These are phyloP conservation scores for Synchytrium microbalum DNA, from an alignment of 371 early-diverging fungal genomes.

Conservation along the genomic window DNA sequence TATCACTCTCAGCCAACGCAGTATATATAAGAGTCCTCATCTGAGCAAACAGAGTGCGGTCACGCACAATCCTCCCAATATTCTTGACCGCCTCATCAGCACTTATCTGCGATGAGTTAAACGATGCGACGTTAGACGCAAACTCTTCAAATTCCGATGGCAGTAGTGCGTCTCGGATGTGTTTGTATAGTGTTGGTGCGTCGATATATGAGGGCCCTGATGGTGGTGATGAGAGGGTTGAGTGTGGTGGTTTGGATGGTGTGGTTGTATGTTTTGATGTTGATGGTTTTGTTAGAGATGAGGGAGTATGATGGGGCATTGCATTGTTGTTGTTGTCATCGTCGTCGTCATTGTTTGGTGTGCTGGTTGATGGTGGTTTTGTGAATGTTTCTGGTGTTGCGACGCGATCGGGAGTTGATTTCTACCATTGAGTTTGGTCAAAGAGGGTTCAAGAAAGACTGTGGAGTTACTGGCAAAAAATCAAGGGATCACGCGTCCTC, in stretches of 20 bases:
- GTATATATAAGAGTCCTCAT: constrained; percentile 33
- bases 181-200: constrained; percentile 35
- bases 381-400: background rate
- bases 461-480: too few species aligned
- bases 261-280: background rate
- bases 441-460: too few species aligned
- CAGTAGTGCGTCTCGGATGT: constrained; percentile 26
- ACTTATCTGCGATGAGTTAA: constrained; percentile 29
- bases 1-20: constrained; percentile 32
- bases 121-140: constrained; percentile 32
- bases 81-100: constrained; percentile 32
- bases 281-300: constrained; percentile 1
- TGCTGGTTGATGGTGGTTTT: background rate
- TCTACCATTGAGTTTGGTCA: background rate
- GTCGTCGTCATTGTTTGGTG: background rate
- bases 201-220: constrained; percentile 15
- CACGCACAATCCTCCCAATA: constrained; percentile 27
- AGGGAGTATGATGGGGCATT: background rate
- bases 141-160: constrained; percentile 36
- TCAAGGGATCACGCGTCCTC: background rate
- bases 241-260: background rate
- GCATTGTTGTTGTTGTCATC: constrained; percentile 2
- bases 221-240: constrained; percentile 1
- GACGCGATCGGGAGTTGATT: too few species aligned
- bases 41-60: constrained; percentile 18